Conservation (phyloP, 1,284 basidiomycete genomes). For the Cryptococcus sp. region DNA sequence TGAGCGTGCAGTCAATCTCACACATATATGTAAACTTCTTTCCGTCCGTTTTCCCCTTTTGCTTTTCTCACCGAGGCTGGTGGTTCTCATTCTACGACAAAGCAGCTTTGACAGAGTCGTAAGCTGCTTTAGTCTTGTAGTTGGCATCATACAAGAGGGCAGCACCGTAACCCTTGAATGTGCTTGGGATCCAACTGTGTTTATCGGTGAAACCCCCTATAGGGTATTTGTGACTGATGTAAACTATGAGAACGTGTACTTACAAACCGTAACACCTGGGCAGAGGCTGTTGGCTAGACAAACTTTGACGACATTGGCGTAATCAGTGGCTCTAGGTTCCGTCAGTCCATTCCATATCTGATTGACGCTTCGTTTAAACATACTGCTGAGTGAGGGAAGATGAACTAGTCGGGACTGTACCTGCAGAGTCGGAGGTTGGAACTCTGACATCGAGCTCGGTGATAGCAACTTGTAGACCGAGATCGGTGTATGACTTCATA, state of each 20-base stretch:
- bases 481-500: slow-evolving; percentile 32
- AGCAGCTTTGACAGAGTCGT: slow-evolving; percentile 20
- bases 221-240: no score
- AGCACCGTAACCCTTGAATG: slow-evolving; percentile 30
- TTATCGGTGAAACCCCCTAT: slow-evolving; percentile 27
- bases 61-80: no score
- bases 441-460: slow-evolving; percentile 38
- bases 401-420: slow-evolving; percentile 16
- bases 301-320: slow-evolving; percentile 19
- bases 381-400: slow-evolving; percentile 20
- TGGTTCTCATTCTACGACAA: background rate
- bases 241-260: slow-evolving; percentile 1
- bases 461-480: slow-evolving; percentile 35
- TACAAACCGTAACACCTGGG: slow-evolving; percentile 34
- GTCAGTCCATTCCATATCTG: background rate
- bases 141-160: slow-evolving; percentile 29
- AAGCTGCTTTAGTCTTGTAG: slow-evolving; percentile 35
- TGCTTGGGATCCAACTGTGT: slow-evolving; percentile 34
- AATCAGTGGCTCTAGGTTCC: slow-evolving; percentile 21
- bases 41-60: no score
- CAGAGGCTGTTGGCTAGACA: slow-evolving; percentile 27
- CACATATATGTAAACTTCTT: no score
- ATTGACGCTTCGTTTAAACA: background rate
- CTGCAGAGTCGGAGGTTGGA: slow-evolving; percentile 10
- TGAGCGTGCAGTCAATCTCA: no score